These are phyloP conservation scores for Fusarium phyllophilum DNA, from an alignment of 2,329 filamentous ascomycete species.

Conservation along the genomic window DNA sequence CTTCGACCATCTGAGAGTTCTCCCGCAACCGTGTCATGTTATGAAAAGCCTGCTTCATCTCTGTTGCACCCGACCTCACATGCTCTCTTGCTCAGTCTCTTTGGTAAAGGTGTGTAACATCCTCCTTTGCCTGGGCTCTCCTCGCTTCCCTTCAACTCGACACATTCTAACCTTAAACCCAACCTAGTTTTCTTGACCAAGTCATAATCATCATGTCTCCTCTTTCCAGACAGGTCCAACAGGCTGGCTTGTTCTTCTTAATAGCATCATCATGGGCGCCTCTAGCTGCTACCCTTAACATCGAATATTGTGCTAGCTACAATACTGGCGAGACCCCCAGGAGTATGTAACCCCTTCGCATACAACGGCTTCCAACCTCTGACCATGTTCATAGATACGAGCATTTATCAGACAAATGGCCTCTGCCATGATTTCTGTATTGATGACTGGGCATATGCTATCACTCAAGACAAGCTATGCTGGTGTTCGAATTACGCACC, in stretches of 20 bases:
- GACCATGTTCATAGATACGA: constrained; percentile 54
- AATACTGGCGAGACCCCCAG: constrained; percentile 49
- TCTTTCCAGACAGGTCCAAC: constrained; percentile 29
- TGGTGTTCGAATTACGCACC: constrained; percentile 81
- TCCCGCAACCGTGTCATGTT: constrained; percentile 35
- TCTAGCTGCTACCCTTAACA: constrained; percentile 40
- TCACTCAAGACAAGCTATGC: constrained; percentile 72
- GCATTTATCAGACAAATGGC: constrained; percentile 74
- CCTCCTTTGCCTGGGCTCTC: not conserved
- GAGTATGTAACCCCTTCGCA: constrained; percentile 43
- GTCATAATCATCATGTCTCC: constrained; percentile 37
- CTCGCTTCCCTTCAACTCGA: not conserved
- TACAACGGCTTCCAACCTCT: not conserved
- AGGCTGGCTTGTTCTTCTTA: constrained; percentile 39
- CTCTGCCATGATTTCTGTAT: constrained; percentile 71
- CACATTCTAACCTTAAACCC: constrained; percentile 14
- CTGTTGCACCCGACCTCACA: constrained; percentile 34
- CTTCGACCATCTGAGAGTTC: constrained; percentile 34
- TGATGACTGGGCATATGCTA: constrained; percentile 70
- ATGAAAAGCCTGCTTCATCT: constrained; percentile 38
- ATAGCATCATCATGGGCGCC: constrained; percentile 40
- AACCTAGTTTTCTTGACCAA: constrained; percentile 21
- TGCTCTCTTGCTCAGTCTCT: constrained; percentile 18
- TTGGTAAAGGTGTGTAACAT: constrained; percentile 40
- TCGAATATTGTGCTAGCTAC: constrained; percentile 50